Evolutionary conservation across 306 rosid species (phyloP), one percentile per base, ranked within the genome.

Genomic region (Bauhinia variegata): DNA sequence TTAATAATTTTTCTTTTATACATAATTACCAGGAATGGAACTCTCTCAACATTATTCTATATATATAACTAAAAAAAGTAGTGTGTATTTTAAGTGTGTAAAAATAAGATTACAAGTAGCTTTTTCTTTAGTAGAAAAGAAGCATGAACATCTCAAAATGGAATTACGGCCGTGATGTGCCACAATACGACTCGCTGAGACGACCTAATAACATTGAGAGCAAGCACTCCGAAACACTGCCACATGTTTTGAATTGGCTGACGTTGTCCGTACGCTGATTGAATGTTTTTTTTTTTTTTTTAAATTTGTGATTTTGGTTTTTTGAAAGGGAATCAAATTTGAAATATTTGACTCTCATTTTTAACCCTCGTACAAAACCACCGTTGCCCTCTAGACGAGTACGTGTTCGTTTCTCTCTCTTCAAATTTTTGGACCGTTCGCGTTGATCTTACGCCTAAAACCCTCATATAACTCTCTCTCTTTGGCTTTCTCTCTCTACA

Each of bases 401-500:
- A n/a, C n/a, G n/a, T n/a, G 8, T 36, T 2, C 6, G 23, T 56
- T 6, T 39, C 11, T 41, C 34, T 54, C 43, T 67, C 73, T 55
- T 32, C 47, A 31, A 44, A 31, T 68, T 36, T 36, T 39, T n/a
- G 68, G 67, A 57, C 48, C 54, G 1, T 44, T 54, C 54, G 69
- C 78, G 68, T 69, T 52, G 43, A 42, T 60, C 36, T 75, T 52
- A 60, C 79, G 74, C 74, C 37, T 23, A 9, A 50, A 50, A 66
- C 41, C 60, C 68, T 49, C 4, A 3, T 37, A 18, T 39, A 15
- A 4, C 6, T 34, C 58, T 18, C 46, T 4, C 36, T 23, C 34
- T 1, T 28, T 79, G 28, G 28, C 14, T 70, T 30, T 53, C 57
- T 64, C 28, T 67, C 37, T 36, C 47, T 28, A 36, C 37, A 23